A percentile compares a stretch with the other conserved stretches of the same genome.
These are phyloP conservation scores for Cyclotella atomus DNA, from an alignment of 108 stramenopile genomes.

Conservation along the genomic window DNA sequence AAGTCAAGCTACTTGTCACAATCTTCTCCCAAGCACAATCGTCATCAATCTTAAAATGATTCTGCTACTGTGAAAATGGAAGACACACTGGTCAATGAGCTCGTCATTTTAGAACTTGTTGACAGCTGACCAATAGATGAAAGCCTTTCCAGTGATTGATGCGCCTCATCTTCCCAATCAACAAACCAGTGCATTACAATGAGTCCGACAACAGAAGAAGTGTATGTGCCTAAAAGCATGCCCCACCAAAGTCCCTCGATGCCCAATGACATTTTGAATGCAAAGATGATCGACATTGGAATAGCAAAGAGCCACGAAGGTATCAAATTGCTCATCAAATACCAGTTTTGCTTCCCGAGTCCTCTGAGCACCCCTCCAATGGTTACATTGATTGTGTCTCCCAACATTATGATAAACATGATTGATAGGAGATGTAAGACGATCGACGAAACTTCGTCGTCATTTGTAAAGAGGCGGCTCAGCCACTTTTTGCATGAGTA, in stretches of 20 bases:
- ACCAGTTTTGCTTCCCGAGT: conserved; percentile 7
- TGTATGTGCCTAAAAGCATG: background rate
- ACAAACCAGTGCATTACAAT: background rate
- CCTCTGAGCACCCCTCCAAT: conserved; percentile 29
- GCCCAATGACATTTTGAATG: background rate
- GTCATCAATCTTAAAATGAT: background rate
- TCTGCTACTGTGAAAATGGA: background rate
- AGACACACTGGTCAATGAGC: background rate
- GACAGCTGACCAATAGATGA: background rate
- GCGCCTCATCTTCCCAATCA: background rate
- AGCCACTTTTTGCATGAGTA: conserved; percentile 15
- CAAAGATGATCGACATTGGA: background rate
- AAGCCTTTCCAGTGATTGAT: background rate
- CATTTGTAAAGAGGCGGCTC: conserved; percentile 34
- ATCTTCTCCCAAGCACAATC: no score
- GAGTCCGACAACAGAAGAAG: background rate
- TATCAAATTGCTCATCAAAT: conserved; percentile 5
- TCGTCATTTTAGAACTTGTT: background rate
- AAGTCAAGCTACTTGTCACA: no score
- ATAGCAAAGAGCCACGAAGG: conserved; percentile 12
- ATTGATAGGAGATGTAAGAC: conserved; percentile 33
- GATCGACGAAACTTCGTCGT: conserved; percentile 34
- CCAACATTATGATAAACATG: conserved; percentile 47
- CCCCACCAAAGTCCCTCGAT: conserved; percentile 34
- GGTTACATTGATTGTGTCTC: conserved; percentile 41